Evolutionary conservation across 768 basidiomycete species (phyloP).

Genomic region (Leucocoprinus birnbaumii): DNA sequence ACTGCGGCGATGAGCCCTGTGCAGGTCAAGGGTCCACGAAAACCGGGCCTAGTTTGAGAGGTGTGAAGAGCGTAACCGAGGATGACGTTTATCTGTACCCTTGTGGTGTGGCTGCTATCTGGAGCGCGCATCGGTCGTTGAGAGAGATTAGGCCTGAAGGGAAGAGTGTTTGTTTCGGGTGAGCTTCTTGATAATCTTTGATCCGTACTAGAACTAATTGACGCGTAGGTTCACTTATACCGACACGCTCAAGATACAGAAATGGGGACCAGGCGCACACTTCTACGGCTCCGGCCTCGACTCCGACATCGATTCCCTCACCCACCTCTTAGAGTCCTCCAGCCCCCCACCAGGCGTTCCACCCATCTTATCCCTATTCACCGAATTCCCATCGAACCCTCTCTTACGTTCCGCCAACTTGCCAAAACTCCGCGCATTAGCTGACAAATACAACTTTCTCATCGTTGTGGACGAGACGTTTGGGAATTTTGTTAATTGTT

Average conservation of each 20-base stretch:
- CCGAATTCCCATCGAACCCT: constrained; percentile 96
- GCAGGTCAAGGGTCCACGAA: constrained; percentile 44
- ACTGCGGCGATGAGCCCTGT: constrained; percentile 28
- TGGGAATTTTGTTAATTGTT: constrained; percentile 90
- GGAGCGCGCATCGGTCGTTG: constrained; percentile 80
- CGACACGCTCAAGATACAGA: constrained; percentile 91
- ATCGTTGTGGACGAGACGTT: constrained; percentile 94
- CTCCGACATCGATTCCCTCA: constrained; percentile 70
- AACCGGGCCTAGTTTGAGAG: constrained; percentile 64
- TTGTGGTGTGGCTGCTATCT: constrained; percentile 93
- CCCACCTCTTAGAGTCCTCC: constrained; percentile 58
- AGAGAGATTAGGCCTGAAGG: constrained; percentile 48
- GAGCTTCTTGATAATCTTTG: constrained; percentile 21
- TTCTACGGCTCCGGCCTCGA: constrained; percentile 84
- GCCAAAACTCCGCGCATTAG: constrained; percentile 66
- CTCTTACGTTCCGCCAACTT: constrained; percentile 85
- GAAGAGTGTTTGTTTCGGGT: constrained; percentile 97
- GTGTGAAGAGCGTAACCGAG: constrained; percentile 69
- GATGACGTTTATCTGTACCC: constrained; percentile 88
- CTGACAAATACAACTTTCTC: constrained; percentile 86
- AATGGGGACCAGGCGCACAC: constrained; percentile 94
- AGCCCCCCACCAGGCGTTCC: too few species aligned
- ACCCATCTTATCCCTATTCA: constrained; percentile 79
- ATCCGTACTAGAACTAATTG: background rate
- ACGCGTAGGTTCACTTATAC: constrained; percentile 83